These are phyloP conservation scores for Durio zibethinus DNA, from an alignment of 345 rosid genomes.

Conservation along the genomic window DNA sequence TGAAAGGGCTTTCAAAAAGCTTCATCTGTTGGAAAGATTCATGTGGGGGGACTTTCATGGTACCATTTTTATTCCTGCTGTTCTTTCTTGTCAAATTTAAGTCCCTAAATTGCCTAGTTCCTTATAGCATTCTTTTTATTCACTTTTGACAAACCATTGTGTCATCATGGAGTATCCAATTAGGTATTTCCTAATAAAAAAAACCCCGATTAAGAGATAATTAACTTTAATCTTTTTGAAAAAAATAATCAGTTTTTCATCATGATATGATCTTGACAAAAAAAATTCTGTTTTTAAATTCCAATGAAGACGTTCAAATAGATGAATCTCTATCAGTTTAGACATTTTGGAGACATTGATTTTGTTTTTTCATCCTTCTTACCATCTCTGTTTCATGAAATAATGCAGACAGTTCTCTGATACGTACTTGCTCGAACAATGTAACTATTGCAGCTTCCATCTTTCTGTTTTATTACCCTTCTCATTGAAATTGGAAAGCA, in stretches of 20 bases:
- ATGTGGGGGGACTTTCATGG: constrained; percentile 10
- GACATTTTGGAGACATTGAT: not conserved
- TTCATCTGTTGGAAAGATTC: constrained; percentile 15
- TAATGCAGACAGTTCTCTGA: not conserved
- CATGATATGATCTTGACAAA: too few species aligned
- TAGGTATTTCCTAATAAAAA: not conserved
- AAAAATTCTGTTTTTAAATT: too few species aligned
- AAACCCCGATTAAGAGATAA: not conserved
- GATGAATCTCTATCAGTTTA: not conserved
- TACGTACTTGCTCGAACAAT: not conserved
- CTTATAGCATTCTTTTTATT: not conserved
- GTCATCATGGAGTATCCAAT: not conserved
- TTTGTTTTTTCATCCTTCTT: not conserved
- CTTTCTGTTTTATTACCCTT: not conserved
- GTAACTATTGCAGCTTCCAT: not conserved
- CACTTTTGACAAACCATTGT: not conserved
- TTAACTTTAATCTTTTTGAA: not conserved
- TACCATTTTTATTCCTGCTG: not conserved
- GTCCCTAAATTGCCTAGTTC: not conserved
- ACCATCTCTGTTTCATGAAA: not conserved
- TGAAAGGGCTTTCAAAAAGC: constrained; percentile 12
- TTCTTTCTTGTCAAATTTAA: not conserved
- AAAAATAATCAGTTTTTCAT: not conserved
- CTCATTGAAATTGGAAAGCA: not conserved
- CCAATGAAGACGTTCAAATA: too few species aligned